Evolutionary conservation across 495 filamentous ascomycete species (phyloP), one percentile per base, ranked within the genome.

Genomic region (Penicillium cinerascens): DNA sequence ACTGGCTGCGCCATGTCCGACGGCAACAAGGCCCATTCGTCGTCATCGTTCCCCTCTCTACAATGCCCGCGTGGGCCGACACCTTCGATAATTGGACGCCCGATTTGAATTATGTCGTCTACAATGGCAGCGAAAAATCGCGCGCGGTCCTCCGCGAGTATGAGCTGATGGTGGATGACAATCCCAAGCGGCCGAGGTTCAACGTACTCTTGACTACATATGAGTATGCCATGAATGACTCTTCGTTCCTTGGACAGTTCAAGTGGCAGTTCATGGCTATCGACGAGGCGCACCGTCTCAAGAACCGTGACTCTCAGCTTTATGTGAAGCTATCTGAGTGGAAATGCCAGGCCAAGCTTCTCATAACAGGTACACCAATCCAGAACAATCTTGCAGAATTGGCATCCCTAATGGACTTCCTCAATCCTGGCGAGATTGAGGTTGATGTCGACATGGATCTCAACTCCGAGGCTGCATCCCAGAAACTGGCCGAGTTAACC

Each of bases 241-340:
- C 83, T 16, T 72, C 83, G 13, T 91, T 91, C 62, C 73, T 98
- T 36, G 82, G 83, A 47, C 82, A 86, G 46, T 87, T 97, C 64
- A 96, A 92, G 61, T 99, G 95, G 93, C 95, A 97, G 67, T 95
- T 93, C 54, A 83, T 97, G 69, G 92, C 87, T 11, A 87, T 97
- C 26, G 93, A 99, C 60, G 93, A 99, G 72, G 93, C 93, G 18
- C 93, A 99, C 70, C 87, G 93, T 45, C 74, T 99, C 47, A 99
- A 99, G 75, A 99, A 97, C 63, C 85, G 89, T 22, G 91, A 96
- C 22, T 92, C 93, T 0, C 89, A 96, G 61, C 78, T 97, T 6
- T 99, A 97, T 64, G 66, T 78, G 36, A 92, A 87, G 67, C 77
- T 99, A 4, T 79, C 87, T 47, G 88, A 88, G 49, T 96, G 96